Conservation (phyloP, 192 early-diverging fungal species). For the Dissophora globulifera region DNA sequence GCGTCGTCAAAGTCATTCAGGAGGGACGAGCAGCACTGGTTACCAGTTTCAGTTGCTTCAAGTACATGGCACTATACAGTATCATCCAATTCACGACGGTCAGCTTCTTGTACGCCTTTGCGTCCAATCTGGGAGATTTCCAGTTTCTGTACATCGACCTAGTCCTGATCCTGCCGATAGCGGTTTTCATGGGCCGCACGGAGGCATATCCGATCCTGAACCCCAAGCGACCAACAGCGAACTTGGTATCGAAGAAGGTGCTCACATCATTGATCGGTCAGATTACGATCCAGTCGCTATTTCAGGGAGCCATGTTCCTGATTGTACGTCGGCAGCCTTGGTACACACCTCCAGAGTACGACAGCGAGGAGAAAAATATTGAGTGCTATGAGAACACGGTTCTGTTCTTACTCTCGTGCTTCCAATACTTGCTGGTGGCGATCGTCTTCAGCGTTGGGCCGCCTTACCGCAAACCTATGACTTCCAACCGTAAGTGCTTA, state of each 20-base stretch:
- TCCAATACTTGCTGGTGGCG: conserved; percentile 92
- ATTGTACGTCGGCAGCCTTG: conserved; percentile 78
- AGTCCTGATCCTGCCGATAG: conserved; percentile 89
- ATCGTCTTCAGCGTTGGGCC: conserved; percentile 96
- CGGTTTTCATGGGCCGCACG: conserved; percentile 91
- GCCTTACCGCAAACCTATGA: conserved; percentile 91
- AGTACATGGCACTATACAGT: conserved; percentile 98
- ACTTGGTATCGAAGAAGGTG: conserved; percentile 89
- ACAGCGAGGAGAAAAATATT: conserved; percentile 76
- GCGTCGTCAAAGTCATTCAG: conserved; percentile 90
- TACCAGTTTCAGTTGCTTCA: conserved; percentile 98
- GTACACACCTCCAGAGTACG: conserved; percentile 65
- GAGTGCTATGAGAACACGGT: conserved; percentile 90
- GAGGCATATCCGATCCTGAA: conserved; percentile 78
- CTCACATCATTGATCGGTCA: conserved; percentile 92
- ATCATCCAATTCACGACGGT: conserved; percentile 98
- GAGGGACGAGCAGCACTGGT: conserved; percentile 97
- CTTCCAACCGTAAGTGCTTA: conserved; percentile 79
- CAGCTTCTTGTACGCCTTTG: conserved; percentile 89
- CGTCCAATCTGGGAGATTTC: conserved; percentile 90
- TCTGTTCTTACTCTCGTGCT: conserved; percentile 90
- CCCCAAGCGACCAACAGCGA: conserved; percentile 89
- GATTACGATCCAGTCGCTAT: conserved; percentile 80
- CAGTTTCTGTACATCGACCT: conserved; percentile 98
- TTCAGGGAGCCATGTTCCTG: conserved; percentile 82